Conservation (phyloP, 2,329 filamentous ascomycete species). For the Paraphoma sp. region DNA sequence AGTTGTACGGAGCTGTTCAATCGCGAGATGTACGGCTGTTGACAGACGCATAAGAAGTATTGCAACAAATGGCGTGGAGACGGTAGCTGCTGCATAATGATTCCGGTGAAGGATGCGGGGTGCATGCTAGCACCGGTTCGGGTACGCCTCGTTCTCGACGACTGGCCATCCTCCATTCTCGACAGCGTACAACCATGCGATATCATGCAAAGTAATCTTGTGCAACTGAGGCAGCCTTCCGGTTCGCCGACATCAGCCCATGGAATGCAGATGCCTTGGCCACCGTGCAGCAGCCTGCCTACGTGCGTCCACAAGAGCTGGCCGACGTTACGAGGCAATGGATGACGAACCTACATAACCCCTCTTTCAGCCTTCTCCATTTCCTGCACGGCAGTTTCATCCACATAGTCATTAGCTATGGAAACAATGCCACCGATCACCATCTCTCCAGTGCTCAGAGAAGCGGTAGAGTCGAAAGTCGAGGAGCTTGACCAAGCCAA, state of each 20-base stretch:
- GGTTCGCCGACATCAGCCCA: slow-evolving; percentile 2
- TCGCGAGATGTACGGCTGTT: too few species aligned
- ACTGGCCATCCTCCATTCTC: slow-evolving; percentile 6
- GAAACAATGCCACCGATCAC: slow-evolving; percentile 11
- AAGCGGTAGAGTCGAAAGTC: slow-evolving; percentile 54
- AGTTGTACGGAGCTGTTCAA: too few species aligned
- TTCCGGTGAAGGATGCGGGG: slow-evolving; percentile 6
- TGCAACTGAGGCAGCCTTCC: slow-evolving; percentile 1
- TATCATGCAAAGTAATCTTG: slow-evolving; percentile 21
- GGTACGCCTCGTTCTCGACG: slow-evolving; percentile 3
- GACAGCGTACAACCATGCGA: slow-evolving; percentile 5
- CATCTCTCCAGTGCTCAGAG: slow-evolving; percentile 25
- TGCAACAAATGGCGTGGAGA: too few species aligned
- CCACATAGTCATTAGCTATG: slow-evolving; percentile 2
- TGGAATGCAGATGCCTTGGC: slow-evolving; percentile 7
- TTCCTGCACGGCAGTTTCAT: neutral
- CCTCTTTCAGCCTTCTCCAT: slow-evolving; percentile 1
- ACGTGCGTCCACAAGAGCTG: slow-evolving; percentile 10
- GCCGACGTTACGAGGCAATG: neutral
- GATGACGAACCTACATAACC: slow-evolving; percentile 7
- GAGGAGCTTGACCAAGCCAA: slow-evolving; percentile 62
- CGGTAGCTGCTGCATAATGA: too few species aligned
- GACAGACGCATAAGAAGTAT: too few species aligned
- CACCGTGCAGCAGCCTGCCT: slow-evolving; percentile 8
- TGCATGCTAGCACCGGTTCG: neutral